These are phyloP conservation scores for Leccinum angustisporum DNA, from an alignment of 1,284 basidiomycete species.

Conservation along the genomic window DNA sequence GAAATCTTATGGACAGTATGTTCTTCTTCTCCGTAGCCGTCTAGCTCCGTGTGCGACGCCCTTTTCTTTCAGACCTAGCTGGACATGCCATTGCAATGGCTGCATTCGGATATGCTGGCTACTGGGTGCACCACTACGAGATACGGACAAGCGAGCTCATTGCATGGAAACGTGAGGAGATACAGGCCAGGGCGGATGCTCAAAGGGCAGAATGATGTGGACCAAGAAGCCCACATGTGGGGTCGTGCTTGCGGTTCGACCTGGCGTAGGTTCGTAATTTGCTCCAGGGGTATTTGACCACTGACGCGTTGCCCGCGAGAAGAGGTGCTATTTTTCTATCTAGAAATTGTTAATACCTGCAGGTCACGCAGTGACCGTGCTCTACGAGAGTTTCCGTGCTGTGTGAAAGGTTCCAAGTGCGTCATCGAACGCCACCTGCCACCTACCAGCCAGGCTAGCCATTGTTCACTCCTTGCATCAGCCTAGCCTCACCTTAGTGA, in stretches of 20 bases:
- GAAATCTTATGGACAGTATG: slow-evolving; percentile 68
- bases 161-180: slow-evolving; percentile 58
- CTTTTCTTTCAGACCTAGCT: slow-evolving; percentile 49
- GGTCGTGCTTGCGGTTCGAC: background rate
- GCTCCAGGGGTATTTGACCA: background rate
- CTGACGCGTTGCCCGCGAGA: slow-evolving; percentile 16
- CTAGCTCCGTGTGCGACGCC: background rate
- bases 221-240: background rate
- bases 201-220: slow-evolving; percentile 16
- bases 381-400: background rate
- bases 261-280: slow-evolving; percentile 25
- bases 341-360: slow-evolving; percentile 25
- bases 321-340: slow-evolving; percentile 15
- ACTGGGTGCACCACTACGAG: slow-evolving; percentile 70
- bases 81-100: slow-evolving; percentile 67
- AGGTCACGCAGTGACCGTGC: background rate
- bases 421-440: slow-evolving; percentile 2
- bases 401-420: background rate
- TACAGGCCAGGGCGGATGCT: slow-evolving; percentile 40
- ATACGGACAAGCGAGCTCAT: slow-evolving; percentile 55
- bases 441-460: background rate
- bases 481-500: background rate
- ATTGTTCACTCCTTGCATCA: background rate
- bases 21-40: slow-evolving; percentile 19
- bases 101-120: slow-evolving; percentile 64